Conservation (phyloP, 2,329 filamentous ascomycete species). For the Botrytis fabae region DNA sequence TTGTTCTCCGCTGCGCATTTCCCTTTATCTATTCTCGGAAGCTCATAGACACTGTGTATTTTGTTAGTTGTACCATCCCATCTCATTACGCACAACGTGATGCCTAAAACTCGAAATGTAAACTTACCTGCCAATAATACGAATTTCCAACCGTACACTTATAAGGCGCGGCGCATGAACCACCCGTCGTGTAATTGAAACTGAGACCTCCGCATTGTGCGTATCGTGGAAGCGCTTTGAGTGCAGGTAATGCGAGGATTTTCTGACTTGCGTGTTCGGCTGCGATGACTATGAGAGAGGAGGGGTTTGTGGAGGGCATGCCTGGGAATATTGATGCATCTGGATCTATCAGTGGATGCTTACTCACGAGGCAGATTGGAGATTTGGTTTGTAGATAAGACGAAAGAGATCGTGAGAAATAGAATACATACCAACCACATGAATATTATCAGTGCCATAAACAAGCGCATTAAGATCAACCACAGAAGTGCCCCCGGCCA, state of each 20-base stretch:
- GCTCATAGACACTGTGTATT: neutral
- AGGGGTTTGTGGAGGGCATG: conserved; percentile 67
- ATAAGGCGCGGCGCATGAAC: conserved; percentile 24
- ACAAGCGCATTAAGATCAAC: conserved; percentile 65
- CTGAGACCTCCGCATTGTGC: conserved; percentile 34
- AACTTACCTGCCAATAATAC: conserved; percentile 31
- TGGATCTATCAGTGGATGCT: neutral
- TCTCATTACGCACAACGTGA: no score
- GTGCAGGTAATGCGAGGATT: conserved; percentile 34
- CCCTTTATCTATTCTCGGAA: neutral
- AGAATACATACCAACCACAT: conserved; percentile 52
- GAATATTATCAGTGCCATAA: conserved; percentile 67
- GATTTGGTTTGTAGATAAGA: conserved; percentile 43
- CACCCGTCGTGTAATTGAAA: conserved; percentile 25
- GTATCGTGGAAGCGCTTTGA: conserved; percentile 24
- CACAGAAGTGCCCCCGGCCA: conserved; percentile 56
- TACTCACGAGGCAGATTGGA: neutral
- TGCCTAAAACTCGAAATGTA: no score
- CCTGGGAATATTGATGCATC: conserved; percentile 61
- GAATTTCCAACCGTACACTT: conserved; percentile 30
- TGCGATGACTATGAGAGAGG: conserved; percentile 62
- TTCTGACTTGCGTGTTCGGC: conserved; percentile 51
- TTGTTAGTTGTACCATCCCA: neutral
- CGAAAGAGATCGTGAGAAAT: neutral
- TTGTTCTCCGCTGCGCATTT: neutral